Evolutionary conservation across 495 filamentous ascomycete species (phyloP).

Genomic region (Tuber magnatum): DNA sequence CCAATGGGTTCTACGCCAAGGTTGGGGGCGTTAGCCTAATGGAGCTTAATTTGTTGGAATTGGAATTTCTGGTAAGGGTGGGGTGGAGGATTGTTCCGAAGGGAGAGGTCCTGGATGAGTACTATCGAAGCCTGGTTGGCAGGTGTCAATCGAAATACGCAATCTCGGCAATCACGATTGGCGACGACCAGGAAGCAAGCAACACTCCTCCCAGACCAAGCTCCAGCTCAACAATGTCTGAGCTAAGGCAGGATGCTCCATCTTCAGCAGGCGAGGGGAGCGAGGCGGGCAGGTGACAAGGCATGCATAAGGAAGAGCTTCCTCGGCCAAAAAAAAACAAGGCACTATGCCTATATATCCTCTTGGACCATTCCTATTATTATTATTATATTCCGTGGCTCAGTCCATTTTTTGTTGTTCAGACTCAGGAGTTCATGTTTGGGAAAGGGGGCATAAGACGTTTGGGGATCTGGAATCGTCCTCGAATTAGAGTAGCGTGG

Average conservation of each 20-base stretch:
- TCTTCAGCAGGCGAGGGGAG: background rate
- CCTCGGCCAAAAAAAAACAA: background rate
- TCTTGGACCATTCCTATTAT: background rate
- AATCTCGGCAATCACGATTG: slow-evolving; percentile 3
- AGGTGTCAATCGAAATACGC: slow-evolving; percentile 41
- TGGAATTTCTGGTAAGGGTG: slow-evolving; percentile 84
- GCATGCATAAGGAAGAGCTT: background rate
- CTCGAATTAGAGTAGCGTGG: background rate
- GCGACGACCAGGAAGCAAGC: background rate
- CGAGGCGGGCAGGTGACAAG: background rate
- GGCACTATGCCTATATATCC: background rate
- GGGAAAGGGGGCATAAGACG: background rate
- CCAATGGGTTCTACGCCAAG: slow-evolving; percentile 87
- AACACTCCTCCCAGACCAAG: background rate
- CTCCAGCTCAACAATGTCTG: background rate
- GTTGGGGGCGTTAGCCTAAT: slow-evolving; percentile 84
- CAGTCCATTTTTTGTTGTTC: background rate
- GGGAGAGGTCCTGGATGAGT: slow-evolving; percentile 84
- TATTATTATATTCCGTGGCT: background rate
- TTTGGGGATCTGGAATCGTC: background rate
- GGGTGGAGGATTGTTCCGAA: slow-evolving; percentile 96
- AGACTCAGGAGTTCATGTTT: slow-evolving; percentile 1
- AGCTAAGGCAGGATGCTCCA: background rate
- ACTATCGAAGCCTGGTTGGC: slow-evolving; percentile 80
- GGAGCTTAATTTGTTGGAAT: slow-evolving; percentile 84